These are phyloP conservation scores for Crepidotus variabilis DNA, from an alignment of 768 basidiomycete species.

Conservation along the genomic window DNA sequence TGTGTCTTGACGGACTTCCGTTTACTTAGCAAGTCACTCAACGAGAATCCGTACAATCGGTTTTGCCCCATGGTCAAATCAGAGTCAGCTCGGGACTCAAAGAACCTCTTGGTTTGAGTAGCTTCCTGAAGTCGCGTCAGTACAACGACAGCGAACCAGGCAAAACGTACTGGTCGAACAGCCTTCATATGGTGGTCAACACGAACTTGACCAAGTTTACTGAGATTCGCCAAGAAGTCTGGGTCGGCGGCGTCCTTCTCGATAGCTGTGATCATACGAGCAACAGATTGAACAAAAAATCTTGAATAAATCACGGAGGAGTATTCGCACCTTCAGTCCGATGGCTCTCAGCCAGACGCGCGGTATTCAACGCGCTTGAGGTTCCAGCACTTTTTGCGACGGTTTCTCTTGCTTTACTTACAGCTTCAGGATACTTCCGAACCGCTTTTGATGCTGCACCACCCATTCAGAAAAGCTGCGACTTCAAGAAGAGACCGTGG, in stretches of 20 bases:
- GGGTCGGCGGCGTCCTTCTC: conserved; percentile 67
- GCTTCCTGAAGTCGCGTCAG: conserved; percentile 5
- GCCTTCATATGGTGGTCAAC: conserved; percentile 64
- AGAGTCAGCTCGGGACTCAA: conserved; percentile 56
- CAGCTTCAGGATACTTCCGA: conserved; percentile 42
- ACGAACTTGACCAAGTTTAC: conserved; percentile 58
- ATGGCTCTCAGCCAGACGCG: conserved; percentile 16
- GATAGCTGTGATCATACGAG: conserved; percentile 40
- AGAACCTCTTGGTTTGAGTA: conserved; percentile 29
- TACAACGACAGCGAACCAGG: neutral
- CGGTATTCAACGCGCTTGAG: conserved; percentile 7
- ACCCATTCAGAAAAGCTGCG: conserved; percentile 51
- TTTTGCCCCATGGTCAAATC: conserved; percentile 19
- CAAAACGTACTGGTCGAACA: conserved; percentile 41
- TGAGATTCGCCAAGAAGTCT: conserved; percentile 64
- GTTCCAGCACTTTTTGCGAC: neutral
- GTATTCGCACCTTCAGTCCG: conserved; percentile 17
- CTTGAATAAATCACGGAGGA: neutral
- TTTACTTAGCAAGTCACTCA: conserved; percentile 60
- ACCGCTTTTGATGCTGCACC: conserved; percentile 55
- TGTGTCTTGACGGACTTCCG: conserved; percentile 44
- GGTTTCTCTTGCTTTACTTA: neutral
- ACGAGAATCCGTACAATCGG: conserved; percentile 41
- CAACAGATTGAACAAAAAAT: neutral
- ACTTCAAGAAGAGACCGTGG: neutral